Base-by-base conservation (phyloP, 495 filamentous ascomycete species). In the Podospora bellae-mahoneyi region DNA sequence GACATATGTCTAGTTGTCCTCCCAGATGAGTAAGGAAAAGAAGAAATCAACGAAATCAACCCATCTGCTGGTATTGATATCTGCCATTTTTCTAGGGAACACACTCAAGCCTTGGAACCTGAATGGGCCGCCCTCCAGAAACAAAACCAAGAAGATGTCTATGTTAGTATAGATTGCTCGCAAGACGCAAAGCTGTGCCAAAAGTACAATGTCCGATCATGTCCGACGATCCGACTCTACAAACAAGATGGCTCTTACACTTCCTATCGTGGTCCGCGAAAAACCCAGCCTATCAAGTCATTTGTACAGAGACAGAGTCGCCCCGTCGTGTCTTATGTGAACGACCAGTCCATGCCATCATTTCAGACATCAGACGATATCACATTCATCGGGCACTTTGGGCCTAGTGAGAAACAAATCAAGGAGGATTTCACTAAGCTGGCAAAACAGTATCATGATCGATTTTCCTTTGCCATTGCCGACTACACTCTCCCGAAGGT, bases 201-300 rank as follows among this genome's bases (percentile, higher is more conserved):
- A 57, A 73, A 79, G 62, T 73, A 77, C 62, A 71, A 71, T 18
- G 70, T 86, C 26, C 73, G 76, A 4, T 83, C 82, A 15, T 84
- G 81, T 69, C 84, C 84, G 6, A 74, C 84, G 10, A 75, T 86
- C 28, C 78, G 82, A 10, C 75, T 83, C n/a, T 83, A 81, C 66
- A 69, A 74, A 44, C 72, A 73, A 54, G 66, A 76, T 18, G 73
- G 77, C 0, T 67, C 69, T 13, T 71, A 68, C 30, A 72, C 65
- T 16, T 64, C 79, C 56, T 84, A 84, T 65, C 77, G 80, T 59
- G 82, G 82, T 7, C 76, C 79, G 10, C 76, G 81, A 58, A 78
- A 70, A 57, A 73, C 78, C 2, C 60, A 73, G n/a, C 44, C 75
- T 1, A 82, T 86, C 28, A n/a, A 69, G 7, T 65, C 76, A 5